Base-by-base conservation (phyloP, 208 protist genomes). In the Leishmania amazonensis region DNA sequence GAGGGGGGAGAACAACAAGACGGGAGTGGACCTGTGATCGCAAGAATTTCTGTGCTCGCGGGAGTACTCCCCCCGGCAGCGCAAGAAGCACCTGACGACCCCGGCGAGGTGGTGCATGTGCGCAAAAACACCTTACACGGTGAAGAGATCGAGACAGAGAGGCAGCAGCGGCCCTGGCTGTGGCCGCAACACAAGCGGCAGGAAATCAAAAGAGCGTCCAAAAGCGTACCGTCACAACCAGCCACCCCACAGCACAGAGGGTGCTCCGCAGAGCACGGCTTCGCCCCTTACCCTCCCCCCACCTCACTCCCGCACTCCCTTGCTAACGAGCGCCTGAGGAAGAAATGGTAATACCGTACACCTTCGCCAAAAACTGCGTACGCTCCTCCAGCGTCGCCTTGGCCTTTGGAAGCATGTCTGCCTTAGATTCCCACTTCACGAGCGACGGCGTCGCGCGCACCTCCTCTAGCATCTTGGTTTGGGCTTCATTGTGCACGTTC, bases 401-500 rank as follows among this genome's bases (percentile, higher is more conserved):
- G 57, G 58, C 70, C 58, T 81, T 86, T 15, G 76, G 80, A 28
- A 53, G 70, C 57, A 81, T 75, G 17, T 81, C 73, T 17, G 35
- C 28, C 13, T 73, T 68, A 28, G 65, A 17, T 75, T 47, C 67
- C 31, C 72, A 24, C 24, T 81, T 71, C 73, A 92, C 62, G 64
- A 93, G 81, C 31, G 80, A 60, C 38, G 87, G 87, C 1, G 88
- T 84, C n/a, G 58, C 80, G 35, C 80, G 88, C 38, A 83, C 78
- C 67, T 81, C 75, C 49, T 90, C 89, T 58, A 98, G 74, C 68
- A 97, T 85, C 75, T 87, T 86, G 45, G 86, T 90, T 75, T 96
- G 92, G 28, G 95, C 85, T 74, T 98, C 93, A 83, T 92, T 98
- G 67, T 92, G 92, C 28, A 96, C 87, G 77, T 95, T 96, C 31